phyloP scores from a whole-genome alignment of 306 rosid species.

The Citrullus amarus region DNA sequence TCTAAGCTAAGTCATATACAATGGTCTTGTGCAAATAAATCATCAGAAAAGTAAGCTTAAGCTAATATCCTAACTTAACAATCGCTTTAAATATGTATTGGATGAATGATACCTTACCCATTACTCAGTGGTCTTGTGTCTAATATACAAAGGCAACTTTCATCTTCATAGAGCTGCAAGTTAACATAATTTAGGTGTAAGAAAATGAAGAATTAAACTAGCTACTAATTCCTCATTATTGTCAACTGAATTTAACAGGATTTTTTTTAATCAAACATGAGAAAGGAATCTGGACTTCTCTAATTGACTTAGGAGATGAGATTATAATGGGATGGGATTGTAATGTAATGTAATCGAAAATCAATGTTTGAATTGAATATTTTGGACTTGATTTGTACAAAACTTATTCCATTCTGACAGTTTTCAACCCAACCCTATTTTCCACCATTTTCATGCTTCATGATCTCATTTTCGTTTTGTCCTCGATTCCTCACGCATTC shows the following conservation, averaged over 20 bases:
- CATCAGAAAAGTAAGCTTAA: neutral
- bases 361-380: too few relatives aligned
- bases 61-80: neutral
- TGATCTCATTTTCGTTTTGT: too few relatives aligned
- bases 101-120: slow-evolving; percentile 87
- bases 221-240: neutral
- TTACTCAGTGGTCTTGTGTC: slow-evolving; percentile 73
- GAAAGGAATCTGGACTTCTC: neutral
- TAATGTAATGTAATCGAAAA: too few relatives aligned
- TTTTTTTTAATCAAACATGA: neutral
- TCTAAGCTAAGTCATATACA: neutral
- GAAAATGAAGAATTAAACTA: neutral
- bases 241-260: neutral
- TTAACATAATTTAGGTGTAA: slow-evolving; percentile 4
- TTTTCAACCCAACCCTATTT: too few relatives aligned
- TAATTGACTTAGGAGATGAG: neutral
- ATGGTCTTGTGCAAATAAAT: neutral
- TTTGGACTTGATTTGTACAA: too few relatives aligned
- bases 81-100: neutral
- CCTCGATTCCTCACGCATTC: too few relatives aligned
- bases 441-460: too few relatives aligned
- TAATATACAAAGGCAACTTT: slow-evolving; percentile 71
- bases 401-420: too few relatives aligned
- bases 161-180: slow-evolving; percentile 85
- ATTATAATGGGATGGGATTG: too few relatives aligned